Evolutionary conservation across 2,329 filamentous ascomycete species (phyloP).

Genomic region (Nemania sp.): DNA sequence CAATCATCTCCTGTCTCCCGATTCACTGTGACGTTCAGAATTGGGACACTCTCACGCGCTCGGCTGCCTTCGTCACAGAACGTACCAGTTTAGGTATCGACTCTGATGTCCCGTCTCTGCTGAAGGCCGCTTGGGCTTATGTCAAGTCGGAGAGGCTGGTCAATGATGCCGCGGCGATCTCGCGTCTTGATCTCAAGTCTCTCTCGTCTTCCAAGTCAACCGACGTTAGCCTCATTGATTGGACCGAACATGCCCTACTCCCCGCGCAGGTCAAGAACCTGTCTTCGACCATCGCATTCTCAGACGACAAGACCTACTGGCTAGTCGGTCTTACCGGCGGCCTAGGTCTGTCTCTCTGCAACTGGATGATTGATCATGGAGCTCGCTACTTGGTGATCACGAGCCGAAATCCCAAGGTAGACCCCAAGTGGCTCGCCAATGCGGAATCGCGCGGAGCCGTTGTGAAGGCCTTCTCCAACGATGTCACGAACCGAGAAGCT

Average conservation of each 20-base stretch:
- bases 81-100: background rate
- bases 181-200: background rate
- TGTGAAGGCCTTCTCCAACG: slow-evolving; percentile 14
- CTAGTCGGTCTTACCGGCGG: background rate
- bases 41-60: background rate
- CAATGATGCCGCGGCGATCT: background rate
- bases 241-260: background rate
- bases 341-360: slow-evolving; percentile 32
- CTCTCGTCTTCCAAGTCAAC: background rate
- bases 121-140: background rate
- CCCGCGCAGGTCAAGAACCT: too few relatives aligned
- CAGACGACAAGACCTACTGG: background rate
- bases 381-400: slow-evolving; percentile 46
- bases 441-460: slow-evolving; percentile 18
- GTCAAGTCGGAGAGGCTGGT: background rate
- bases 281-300: too few relatives aligned
- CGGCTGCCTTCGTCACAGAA: background rate
- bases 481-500: slow-evolving; percentile 31
- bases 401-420: slow-evolving; percentile 45
- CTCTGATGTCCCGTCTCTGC: background rate
- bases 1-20: background rate
- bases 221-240: background rate
- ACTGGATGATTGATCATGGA: slow-evolving; percentile 47
- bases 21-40: background rate
- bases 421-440: slow-evolving; percentile 35